Evolutionary conservation across 176 grass and related monocot genomes (phyloP).

Genomic region (Saccharum spontaneum): DNA sequence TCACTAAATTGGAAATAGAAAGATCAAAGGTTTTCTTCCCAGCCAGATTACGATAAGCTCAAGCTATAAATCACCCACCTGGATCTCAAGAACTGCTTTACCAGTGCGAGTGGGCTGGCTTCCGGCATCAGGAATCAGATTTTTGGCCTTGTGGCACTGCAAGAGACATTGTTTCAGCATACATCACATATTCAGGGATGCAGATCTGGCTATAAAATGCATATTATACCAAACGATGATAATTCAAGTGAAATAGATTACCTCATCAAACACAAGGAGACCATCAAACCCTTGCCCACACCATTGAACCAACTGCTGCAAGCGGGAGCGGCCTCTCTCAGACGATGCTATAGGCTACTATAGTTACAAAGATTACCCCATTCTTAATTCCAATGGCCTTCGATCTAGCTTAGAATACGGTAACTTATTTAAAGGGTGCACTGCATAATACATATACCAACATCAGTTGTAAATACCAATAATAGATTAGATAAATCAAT

Average conservation of each 20-base stretch:
- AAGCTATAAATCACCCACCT: conserved; percentile 53
- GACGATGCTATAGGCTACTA: conserved; percentile 96
- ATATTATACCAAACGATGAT: neutral
- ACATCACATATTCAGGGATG: conserved; percentile 7
- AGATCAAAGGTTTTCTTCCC: neutral
- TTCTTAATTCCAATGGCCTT: conserved; percentile 94
- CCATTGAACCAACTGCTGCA: conserved; percentile 98
- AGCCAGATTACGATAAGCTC: conserved; percentile 20
- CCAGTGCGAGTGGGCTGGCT: conserved; percentile 93
- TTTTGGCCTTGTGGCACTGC: conserved; percentile 99
- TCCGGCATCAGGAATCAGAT: conserved; percentile 93
- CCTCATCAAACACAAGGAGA: conserved; percentile 96
- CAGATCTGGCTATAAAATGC: conserved; percentile 25
- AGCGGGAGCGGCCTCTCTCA: conserved; percentile 92
- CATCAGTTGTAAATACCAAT: conserved; percentile 27
- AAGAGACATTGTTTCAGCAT: conserved; percentile 33
- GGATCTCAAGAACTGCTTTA: conserved; percentile 89
- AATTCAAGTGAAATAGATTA: conserved; percentile 39
- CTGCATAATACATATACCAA: conserved; percentile 63
- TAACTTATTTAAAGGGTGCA: conserved; percentile 98
- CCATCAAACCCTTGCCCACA: conserved; percentile 89
- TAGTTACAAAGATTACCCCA: conserved; percentile 99
- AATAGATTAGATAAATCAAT: conserved; percentile 22
- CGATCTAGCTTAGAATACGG: conserved; percentile 96
- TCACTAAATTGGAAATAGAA: conserved; percentile 8